phyloP scores from a whole-genome alignment of 805 yeast species.

The Candida anglica region DNA sequence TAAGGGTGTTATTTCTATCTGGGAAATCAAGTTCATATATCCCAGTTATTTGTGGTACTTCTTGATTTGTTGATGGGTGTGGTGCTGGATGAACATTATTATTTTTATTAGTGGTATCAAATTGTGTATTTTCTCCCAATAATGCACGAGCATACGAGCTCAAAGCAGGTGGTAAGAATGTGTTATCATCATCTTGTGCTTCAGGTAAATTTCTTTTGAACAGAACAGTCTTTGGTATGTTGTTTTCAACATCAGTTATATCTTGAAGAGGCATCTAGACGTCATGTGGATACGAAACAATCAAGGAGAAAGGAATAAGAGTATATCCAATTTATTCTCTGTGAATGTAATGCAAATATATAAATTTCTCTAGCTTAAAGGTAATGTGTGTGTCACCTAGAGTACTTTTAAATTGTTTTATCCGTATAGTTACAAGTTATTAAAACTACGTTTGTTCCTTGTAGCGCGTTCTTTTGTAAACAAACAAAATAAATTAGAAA shows the following conservation, averaged over 20 bases:
- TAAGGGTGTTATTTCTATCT: slow-evolving; percentile 13
- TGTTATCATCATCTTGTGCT: slow-evolving; percentile 38
- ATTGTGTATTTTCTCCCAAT: slow-evolving; percentile 30
- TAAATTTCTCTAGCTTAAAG: no score
- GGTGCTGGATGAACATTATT: slow-evolving; percentile 3
- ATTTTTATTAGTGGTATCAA: slow-evolving; percentile 7
- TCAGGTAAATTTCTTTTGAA: slow-evolving; percentile 10
- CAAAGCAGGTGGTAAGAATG: slow-evolving; percentile 56
- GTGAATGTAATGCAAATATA: no score
- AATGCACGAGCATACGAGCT: slow-evolving; percentile 57
- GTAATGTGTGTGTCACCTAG: no score
- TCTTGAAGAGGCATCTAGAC: slow-evolving; percentile 9
- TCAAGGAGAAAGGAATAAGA: no score
- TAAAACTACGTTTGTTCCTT: no score
- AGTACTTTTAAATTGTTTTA: no score
- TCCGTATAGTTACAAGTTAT: no score
- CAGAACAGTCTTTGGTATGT: slow-evolving; percentile 2
- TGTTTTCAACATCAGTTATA: slow-evolving; percentile 7
- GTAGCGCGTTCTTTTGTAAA: no score
- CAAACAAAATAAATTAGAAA: no score
- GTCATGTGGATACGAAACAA: no score
- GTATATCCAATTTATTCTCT: no score
- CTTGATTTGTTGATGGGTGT: slow-evolving; percentile 2
- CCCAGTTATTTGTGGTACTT: slow-evolving; percentile 18
- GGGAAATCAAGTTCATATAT: slow-evolving; percentile 31